These are phyloP conservation scores for Neurospora terricola DNA, from an alignment of 495 filamentous ascomycete genomes.

Conservation along the genomic window DNA sequence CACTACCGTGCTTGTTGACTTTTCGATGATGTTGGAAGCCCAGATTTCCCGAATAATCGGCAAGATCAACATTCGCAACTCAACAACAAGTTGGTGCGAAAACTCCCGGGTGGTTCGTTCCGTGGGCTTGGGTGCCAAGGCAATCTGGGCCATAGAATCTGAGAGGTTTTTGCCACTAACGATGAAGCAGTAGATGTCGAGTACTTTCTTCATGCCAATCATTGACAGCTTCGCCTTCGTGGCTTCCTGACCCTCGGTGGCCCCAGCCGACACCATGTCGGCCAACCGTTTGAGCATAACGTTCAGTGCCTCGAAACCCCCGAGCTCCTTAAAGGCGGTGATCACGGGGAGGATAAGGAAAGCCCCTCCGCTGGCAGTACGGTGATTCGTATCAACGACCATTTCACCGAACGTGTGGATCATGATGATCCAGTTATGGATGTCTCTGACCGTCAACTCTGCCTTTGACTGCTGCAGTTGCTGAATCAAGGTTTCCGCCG, in stretches of 20 bases:
- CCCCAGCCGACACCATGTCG: conserved; percentile 44
- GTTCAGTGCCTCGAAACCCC: conserved; percentile 65
- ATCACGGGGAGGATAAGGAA: conserved; percentile 72
- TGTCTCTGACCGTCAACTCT: conserved; percentile 32
- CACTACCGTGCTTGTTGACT: conserved; percentile 61
- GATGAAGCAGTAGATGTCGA: conserved; percentile 69
- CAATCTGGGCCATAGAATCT: conserved; percentile 59
- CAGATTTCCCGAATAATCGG: conserved; percentile 71
- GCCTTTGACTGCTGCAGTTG: conserved; percentile 39
- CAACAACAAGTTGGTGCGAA: conserved; percentile 72
- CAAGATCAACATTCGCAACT: conserved; percentile 74
- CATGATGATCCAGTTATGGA: conserved; percentile 73
- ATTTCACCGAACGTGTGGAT: conserved; percentile 67
- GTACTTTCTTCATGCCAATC: conserved; percentile 68
- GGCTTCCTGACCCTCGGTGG: conserved; percentile 22
- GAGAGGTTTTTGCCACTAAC: conserved; percentile 65
- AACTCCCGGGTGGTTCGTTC: conserved; percentile 50
- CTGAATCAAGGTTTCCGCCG: conserved; percentile 60
- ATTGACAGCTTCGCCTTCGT: conserved; percentile 29
- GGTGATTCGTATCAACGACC: conserved; percentile 52
- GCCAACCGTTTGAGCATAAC: conserved; percentile 65
- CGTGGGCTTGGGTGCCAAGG: conserved; percentile 44
- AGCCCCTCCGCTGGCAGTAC: conserved; percentile 46
- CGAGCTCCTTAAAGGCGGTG: conserved; percentile 71
- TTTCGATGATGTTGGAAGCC: conserved; percentile 71